Base-by-base conservation (phyloP, 2,329 filamentous ascomycete species). In the Stenocarpella maydis region DNA sequence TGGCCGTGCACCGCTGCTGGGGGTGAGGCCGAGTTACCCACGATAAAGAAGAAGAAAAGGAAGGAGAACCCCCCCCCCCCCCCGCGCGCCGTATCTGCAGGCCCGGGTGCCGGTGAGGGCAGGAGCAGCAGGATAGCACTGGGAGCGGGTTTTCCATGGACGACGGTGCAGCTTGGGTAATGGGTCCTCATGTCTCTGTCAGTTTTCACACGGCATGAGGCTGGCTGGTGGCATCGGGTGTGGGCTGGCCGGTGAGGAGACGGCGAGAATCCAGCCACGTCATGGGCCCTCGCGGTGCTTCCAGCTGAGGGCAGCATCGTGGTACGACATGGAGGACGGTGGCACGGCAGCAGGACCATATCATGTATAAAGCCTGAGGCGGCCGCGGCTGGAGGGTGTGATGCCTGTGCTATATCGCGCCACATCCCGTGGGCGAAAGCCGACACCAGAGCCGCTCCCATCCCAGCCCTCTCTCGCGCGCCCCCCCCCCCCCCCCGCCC, bases 361-460 rank as follows among this genome's bases (percentile, higher is more conserved):
- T 63, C n/a, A n/a, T n/a, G n/a, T n/a, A n/a, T n/a, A n/a, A 63
- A 63, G 58, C 58, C 26, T 63, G 43, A 63, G 43, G 6, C 24
- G 43, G 6, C 24, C 41, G 58, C 49, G 58, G 43, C 58, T 49
- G 58, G 37, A 49, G 28, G 24, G n/a, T n/a, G n/a, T n/a, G 17
- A n/a, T 49, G 41, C 12, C 43, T 21, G 49, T 63, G 58, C 43
- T 63, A 17, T 49, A 12, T 19, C 19, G 10, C 24, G 58, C 37
- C 21, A 24, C 28, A 28, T 37, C 19, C 49, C 28, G n/a, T 28
- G 17, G n/a, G 41, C 34, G 7, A 8, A 31, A 37, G 34, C 34
- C n/a, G n/a, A n/a, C n/a, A n/a, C n/a, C n/a, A n/a, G n/a, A n/a
- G n/a, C n/a, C n/a, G n/a, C n/a, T n/a, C n/a, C n/a, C n/a, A n/a